These are phyloP conservation scores for Diplosphaera chodatii DNA, from an alignment of 139 green algal species.

Conservation along the genomic window DNA sequence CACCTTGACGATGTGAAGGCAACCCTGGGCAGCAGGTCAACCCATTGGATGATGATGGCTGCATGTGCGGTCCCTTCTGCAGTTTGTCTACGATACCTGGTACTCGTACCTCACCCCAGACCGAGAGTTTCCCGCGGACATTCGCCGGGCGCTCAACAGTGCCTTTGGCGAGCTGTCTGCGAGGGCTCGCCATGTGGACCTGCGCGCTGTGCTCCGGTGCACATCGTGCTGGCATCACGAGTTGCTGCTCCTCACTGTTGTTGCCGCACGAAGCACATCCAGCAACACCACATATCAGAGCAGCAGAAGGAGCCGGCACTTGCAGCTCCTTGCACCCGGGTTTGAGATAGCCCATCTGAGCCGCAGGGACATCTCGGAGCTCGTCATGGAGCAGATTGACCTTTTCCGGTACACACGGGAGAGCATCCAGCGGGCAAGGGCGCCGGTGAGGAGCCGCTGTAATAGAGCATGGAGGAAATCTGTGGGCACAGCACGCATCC, in stretches of 20 bases:
- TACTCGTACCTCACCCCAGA: conserved; percentile 63
- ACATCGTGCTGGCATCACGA: neutral
- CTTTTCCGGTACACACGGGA: conserved; percentile 45
- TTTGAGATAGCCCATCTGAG: too few relatives aligned
- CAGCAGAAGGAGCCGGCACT: too few relatives aligned
- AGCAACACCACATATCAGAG: too few relatives aligned
- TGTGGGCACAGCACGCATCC: too few relatives aligned
- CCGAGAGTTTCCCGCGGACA: conserved; percentile 66
- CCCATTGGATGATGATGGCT: neutral
- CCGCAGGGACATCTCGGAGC: conserved; percentile 47
- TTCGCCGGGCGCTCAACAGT: conserved; percentile 59
- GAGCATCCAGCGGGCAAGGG: conserved; percentile 22
- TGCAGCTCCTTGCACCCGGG: too few relatives aligned
- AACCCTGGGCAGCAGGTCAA: too few relatives aligned
- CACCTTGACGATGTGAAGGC: too few relatives aligned
- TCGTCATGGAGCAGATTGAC: conserved; percentile 52
- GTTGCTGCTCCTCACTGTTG: too few relatives aligned
- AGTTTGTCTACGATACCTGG: conserved; percentile 81
- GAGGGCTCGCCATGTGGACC: conserved; percentile 39
- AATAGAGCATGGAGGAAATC: too few relatives aligned
- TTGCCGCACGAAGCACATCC: too few relatives aligned
- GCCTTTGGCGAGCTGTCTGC: conserved; percentile 58
- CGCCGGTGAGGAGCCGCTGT: too few relatives aligned
- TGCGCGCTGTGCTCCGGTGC: conserved; percentile 31
- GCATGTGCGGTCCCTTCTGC: conserved; percentile 19